Evolutionary conservation across 1,284 basidiomycete species (phyloP).

Genomic region (Sporisorium sorghi): DNA sequence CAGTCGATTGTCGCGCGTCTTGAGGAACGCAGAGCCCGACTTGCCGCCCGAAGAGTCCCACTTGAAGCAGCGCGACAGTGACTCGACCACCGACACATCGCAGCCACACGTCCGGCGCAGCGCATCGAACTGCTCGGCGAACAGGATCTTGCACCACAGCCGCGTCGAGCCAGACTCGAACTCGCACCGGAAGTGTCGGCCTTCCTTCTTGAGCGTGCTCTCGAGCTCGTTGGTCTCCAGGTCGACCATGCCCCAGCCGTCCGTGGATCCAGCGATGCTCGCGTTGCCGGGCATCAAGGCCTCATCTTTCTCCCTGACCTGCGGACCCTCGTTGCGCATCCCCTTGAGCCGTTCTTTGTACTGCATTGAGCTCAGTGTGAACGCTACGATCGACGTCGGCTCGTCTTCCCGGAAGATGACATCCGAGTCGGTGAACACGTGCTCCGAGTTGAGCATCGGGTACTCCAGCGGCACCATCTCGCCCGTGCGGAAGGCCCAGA

Average conservation of each 20-base stretch:
- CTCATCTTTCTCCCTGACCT: constrained; percentile 37
- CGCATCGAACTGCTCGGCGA: constrained; percentile 96
- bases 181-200: constrained; percentile 67
- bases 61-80: constrained; percentile 90
- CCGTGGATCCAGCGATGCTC: constrained; percentile 63
- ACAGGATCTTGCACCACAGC: constrained; percentile 90
- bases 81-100: constrained; percentile 91
- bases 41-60: constrained; percentile 97
- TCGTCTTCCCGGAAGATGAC: constrained; percentile 93
- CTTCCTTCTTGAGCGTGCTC: constrained; percentile 59
- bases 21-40: constrained; percentile 94
- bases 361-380: constrained; percentile 88
- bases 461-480: constrained; percentile 73
- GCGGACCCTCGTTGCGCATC: constrained; percentile 44
- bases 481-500: constrained; percentile 73
- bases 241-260: constrained; percentile 50
- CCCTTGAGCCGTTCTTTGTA: constrained; percentile 72
- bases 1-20: constrained; percentile 90
- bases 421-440: constrained; percentile 90
- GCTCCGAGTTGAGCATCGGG: constrained; percentile 71
- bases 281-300: constrained; percentile 75
- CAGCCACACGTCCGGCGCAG: constrained; percentile 91
- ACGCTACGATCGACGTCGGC: constrained; percentile 96
- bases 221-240: constrained; percentile 51
- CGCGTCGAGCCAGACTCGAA: constrained; percentile 79